phyloP scores from a whole-genome alignment of 495 filamentous ascomycete species.

The Umbilicaria muhlenbergii region DNA sequence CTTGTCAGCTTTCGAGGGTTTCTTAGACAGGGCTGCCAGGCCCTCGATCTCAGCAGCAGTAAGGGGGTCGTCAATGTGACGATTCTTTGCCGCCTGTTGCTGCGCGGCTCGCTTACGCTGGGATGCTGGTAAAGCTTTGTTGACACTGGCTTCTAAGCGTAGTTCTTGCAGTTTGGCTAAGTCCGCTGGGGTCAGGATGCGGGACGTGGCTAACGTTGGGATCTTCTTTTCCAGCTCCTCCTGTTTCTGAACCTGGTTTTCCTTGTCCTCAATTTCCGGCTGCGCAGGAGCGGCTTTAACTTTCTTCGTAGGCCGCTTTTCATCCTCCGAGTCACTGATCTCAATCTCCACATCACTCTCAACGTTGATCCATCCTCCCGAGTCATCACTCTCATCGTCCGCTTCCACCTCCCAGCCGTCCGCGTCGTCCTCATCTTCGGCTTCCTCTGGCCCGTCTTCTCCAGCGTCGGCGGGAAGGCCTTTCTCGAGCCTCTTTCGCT shows the following conservation, averaged over 20 bases:
- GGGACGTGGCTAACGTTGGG: constrained; percentile 64
- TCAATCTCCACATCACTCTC: constrained; percentile 69
- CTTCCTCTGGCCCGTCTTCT: constrained; percentile 37
- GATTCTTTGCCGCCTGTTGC: constrained; percentile 24
- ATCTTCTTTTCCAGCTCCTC: constrained; percentile 17
- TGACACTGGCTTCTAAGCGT: constrained; percentile 51
- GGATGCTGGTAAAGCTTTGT: constrained; percentile 37
- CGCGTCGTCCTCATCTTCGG: constrained; percentile 40
- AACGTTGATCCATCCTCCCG: constrained; percentile 86
- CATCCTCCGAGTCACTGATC: constrained; percentile 56
- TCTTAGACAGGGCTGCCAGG: constrained; percentile 48
- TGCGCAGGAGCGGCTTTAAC: constrained; percentile 10
- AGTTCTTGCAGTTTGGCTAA: constrained; percentile 85
- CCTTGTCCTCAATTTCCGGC: constrained; percentile 6
- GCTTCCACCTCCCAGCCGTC: constrained; percentile 77
- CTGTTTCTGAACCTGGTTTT: constrained; percentile 9
- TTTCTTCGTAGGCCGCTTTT: constrained; percentile 49
- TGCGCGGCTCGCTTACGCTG: constrained; percentile 21
- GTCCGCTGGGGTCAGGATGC: constrained; percentile 83
- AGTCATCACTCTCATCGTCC: constrained; percentile 54
- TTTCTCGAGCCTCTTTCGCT: constrained; percentile 50
- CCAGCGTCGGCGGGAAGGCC: constrained; percentile 40
- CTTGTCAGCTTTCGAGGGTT: constrained; percentile 65
- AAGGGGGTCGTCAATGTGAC: constrained; percentile 67
- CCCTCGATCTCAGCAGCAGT: constrained; percentile 79